Conservation (phyloP, 169 alveolate species). For the Toxoplasma gondii region DNA sequence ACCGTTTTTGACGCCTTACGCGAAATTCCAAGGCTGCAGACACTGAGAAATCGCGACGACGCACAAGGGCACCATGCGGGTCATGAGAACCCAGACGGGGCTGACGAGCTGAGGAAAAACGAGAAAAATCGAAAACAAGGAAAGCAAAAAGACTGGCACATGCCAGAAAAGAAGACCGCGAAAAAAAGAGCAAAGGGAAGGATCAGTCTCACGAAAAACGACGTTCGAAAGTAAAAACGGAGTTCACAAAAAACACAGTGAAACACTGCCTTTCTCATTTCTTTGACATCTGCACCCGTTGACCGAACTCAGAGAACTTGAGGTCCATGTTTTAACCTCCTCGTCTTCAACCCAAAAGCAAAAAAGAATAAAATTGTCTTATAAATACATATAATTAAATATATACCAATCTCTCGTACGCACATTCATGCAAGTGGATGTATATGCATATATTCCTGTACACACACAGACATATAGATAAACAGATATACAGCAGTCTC, state of each 20-base stretch:
- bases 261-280: too few species aligned
- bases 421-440: too few species aligned
- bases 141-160: neutral
- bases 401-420: too few species aligned
- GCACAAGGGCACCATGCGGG: neutral
- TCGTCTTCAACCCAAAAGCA: too few species aligned
- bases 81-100: neutral
- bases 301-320: too few species aligned
- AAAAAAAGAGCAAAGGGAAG: neutral
- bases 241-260: neutral
- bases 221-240: neutral
- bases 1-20: neutral
- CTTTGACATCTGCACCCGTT: too few species aligned
- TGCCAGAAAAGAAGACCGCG: neutral
- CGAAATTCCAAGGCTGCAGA: slow-evolving; percentile 20
- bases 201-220: neutral
- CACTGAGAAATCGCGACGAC: neutral
- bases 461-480: too few species aligned
- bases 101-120: neutral
- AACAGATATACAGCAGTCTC: too few species aligned
- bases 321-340: too few species aligned
- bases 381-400: too few species aligned
- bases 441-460: too few species aligned
- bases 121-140: neutral
- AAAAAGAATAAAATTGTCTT: too few species aligned